phyloP scores from a whole-genome alignment of 805 yeast species.

The Vanderwaltozyma yarrowii region DNA sequence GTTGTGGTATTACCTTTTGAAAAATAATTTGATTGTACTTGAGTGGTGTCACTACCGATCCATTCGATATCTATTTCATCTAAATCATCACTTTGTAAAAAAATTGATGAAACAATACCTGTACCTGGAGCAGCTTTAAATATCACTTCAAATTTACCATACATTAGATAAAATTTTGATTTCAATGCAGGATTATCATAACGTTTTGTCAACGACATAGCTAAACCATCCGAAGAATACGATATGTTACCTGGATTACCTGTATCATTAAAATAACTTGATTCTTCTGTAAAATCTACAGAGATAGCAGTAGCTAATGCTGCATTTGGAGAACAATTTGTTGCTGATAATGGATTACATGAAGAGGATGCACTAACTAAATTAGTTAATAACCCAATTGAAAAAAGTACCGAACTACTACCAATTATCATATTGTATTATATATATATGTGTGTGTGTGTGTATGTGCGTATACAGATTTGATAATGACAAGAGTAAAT shows the following conservation, averaged over 20 bases:
- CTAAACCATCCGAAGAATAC: conserved; percentile 44
- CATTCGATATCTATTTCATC: conserved; percentile 88
- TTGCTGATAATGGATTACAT: conserved; percentile 37
- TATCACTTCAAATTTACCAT: conserved; percentile 68
- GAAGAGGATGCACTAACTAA: conserved; percentile 2
- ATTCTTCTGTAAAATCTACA: conserved; percentile 41
- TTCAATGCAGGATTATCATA: conserved; percentile 70
- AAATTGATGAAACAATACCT: conserved; percentile 74
- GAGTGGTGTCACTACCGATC: conserved; percentile 67
- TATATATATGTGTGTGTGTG: too few relatives aligned
- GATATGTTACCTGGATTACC: conserved; percentile 35
- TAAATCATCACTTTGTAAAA: conserved; percentile 70
- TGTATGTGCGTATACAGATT: too few relatives aligned
- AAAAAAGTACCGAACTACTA: neutral
- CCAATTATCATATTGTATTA: too few relatives aligned
- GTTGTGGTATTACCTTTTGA: conserved; percentile 70
- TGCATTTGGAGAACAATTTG: conserved; percentile 37
- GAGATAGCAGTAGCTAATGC: conserved; percentile 52
- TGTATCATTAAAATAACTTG: conserved; percentile 33
- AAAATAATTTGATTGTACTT: conserved; percentile 72
- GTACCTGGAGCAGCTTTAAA: conserved; percentile 64
- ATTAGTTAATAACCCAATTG: neutral
- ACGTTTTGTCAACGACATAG: conserved; percentile 46
- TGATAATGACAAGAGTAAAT: too few relatives aligned
- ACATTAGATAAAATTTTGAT: conserved; percentile 80